Percentiles rank a stretch among this genome's conserved stretches.
Evolutionary conservation across 345 rosid genomes (phyloP).

Genomic region (Sonneratia caseolaris): DNA sequence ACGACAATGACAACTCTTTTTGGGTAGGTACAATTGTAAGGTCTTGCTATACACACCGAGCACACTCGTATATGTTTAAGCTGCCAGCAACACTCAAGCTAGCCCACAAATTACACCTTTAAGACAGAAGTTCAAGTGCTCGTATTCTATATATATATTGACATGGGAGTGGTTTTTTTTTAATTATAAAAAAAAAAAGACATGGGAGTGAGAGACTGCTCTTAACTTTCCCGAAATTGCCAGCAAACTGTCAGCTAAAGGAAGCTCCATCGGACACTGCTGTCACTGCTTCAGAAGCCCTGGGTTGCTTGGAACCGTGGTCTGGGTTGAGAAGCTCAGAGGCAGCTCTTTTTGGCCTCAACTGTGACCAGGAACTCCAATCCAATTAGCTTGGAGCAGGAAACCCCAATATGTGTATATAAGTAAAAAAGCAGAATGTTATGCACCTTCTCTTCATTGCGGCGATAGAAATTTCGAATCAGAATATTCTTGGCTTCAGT

Average conservation of each 20-base stretch:
- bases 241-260: not conserved
- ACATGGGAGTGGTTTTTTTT: not conserved
- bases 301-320: constrained; percentile 68
- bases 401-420: constrained; percentile 1
- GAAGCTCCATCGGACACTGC: not conserved
- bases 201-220: not conserved
- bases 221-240: not conserved
- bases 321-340: constrained; percentile 52
- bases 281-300: constrained; percentile 21
- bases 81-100: no score
- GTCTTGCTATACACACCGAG: no score
- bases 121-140: not conserved
- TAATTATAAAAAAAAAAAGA: no score
- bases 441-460: constrained; percentile 65
- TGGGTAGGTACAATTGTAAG: no score
- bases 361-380: constrained; percentile 21
- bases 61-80: no score
- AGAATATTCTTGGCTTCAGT: constrained; percentile 73
- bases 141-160: not conserved
- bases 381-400: no score
- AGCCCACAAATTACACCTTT: not conserved
- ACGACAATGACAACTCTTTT: no score
- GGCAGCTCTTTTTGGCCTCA: constrained; percentile 81
- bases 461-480: constrained; percentile 56
- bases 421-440: constrained; percentile 7